Percentiles rank a stretch among this genome's conserved stretches.
These are phyloP conservation scores for Neocallimastix lanati DNA, from an alignment of 192 early-diverging fungal genomes.

Conservation along the genomic window DNA sequence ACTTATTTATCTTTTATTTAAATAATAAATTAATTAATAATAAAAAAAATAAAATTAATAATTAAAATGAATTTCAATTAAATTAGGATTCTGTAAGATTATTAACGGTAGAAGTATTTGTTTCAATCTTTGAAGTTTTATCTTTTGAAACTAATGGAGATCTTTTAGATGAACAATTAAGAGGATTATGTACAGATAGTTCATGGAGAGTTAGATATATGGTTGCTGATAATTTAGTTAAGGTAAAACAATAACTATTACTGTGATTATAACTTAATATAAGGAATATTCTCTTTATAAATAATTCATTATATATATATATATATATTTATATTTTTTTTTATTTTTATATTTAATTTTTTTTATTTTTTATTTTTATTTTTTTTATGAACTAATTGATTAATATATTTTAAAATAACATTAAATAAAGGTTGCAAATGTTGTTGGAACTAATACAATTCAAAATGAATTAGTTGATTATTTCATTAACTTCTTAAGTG, in stretches of 20 bases:
- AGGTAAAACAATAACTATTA: too few relatives aligned
- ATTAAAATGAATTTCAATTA: constrained; percentile 11
- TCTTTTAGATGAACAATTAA: constrained; percentile 51
- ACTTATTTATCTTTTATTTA: too few relatives aligned
- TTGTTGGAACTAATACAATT: constrained; percentile 58
- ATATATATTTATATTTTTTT: too few relatives aligned
- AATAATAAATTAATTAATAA: too few relatives aligned
- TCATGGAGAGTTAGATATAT: constrained; percentile 98
- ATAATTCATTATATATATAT: too few relatives aligned
- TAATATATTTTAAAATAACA: too few relatives aligned
- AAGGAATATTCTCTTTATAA: too few relatives aligned
- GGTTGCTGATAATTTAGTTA: constrained; percentile 96
- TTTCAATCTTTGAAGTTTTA: constrained; percentile 70
- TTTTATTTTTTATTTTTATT: too few relatives aligned
- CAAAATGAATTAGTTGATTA: constrained; percentile 71
- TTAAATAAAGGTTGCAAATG: constrained; percentile 65
- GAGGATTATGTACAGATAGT: constrained; percentile 68
- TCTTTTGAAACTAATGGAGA: constrained; percentile 56
- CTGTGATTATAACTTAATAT: too few relatives aligned
- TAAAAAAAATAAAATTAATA: too few relatives aligned
- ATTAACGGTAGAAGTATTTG: constrained; percentile 76
- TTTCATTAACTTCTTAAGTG: constrained; percentile 76
- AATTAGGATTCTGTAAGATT: constrained; percentile 94
- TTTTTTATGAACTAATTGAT: too few relatives aligned
- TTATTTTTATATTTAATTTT: too few relatives aligned